Evolutionary conservation across 768 basidiomycete species (phyloP), one percentile per base, ranked within the genome.

Genomic region (Russula sp.): DNA sequence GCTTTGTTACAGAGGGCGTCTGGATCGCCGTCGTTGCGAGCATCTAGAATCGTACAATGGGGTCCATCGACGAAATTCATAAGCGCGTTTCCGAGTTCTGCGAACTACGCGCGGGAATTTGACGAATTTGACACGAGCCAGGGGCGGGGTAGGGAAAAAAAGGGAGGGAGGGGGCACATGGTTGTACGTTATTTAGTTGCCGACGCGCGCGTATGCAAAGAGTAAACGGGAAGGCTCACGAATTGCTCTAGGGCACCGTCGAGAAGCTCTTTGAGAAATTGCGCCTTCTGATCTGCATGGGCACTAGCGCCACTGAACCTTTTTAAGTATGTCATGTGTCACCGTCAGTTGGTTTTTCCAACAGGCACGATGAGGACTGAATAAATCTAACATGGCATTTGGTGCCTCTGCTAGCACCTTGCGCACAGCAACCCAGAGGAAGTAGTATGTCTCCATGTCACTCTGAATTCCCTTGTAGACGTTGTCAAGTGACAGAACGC

Each of bases 11-110:
- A 75, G 72, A 88, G 80, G 30, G 68, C 74, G 3, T 50, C 49
- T 0, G 72, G 56, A 66, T 82, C 71, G 10, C 71, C 69, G 59
- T 79, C 74, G n/a, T 74, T 69, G 44, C 81, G 76, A 8, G 83
- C 79, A 71, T 85, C 83, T 53, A 87, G 71, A 57, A 81, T 81
- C 20, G 67, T 67, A 44, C 82, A 71, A 58, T 85, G 80, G 1
- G 79, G 79, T 0, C 83, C 84, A 4, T 75, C 69, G 50, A 75
- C 76, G n/a, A 77, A 73, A 62, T 81, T 78, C 54, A 79, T 69
- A 57, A 84, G 71, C 3, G 76, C 77, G 5, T 71, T 69, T 24
- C 81, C 81, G 28, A 85, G 68, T 68, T 85, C 81, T 58, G 83
- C 77, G 52, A 85, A 68, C 86, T 87, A 62, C 38, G 6, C 38